A percentile compares a stretch with the other conserved stretches of the same genome.
These are phyloP conservation scores for Ogataea pini DNA, from an alignment of 805 yeast genomes.

Conservation along the genomic window DNA sequence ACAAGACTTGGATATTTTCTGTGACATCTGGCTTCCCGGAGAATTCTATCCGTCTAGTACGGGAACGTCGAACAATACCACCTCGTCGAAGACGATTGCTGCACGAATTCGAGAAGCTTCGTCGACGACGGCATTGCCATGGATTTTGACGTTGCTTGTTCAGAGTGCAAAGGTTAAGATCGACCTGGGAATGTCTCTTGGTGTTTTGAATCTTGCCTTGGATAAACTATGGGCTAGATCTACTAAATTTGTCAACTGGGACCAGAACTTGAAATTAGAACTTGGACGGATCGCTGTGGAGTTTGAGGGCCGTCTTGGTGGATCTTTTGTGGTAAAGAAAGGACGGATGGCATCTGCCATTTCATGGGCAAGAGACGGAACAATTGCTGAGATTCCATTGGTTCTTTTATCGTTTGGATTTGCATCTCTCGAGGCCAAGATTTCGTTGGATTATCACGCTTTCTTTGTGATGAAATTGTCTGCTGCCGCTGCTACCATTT, in stretches of 20 bases:
- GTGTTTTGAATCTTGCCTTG: constrained; percentile 55
- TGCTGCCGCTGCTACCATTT: constrained; percentile 53
- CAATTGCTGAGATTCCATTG: constrained; percentile 58
- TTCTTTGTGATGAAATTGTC: constrained; percentile 64
- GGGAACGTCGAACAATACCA: constrained; percentile 1
- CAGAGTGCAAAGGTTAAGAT: constrained; percentile 53
- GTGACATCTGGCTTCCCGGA: constrained; percentile 76
- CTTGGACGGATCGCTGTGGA: constrained; percentile 50
- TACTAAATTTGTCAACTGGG: constrained; percentile 65
- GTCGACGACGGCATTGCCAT: constrained; percentile 67
- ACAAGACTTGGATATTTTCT: constrained; percentile 81
- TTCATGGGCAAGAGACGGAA: constrained; percentile 58
- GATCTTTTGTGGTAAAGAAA: constrained; percentile 52
- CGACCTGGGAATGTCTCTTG: constrained; percentile 84
- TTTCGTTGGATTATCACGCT: constrained; percentile 83
- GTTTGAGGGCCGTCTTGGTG: constrained; percentile 82
- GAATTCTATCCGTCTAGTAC: constrained; percentile 31
- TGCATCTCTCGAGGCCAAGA: constrained; percentile 54
- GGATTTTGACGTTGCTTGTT: constrained; percentile 64
- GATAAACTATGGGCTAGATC: constrained; percentile 70
- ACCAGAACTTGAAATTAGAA: constrained; percentile 67
- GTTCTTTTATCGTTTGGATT: constrained; percentile 63
- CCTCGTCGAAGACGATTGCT: constrained; percentile 38
- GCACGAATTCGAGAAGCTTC: constrained; percentile 57
- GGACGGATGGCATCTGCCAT: constrained; percentile 63